A percentile compares a stretch with the other conserved stretches of the same genome.
These are phyloP conservation scores for Metschnikowia proteae DNA, from an alignment of 805 yeast species.

Conservation along the genomic window DNA sequence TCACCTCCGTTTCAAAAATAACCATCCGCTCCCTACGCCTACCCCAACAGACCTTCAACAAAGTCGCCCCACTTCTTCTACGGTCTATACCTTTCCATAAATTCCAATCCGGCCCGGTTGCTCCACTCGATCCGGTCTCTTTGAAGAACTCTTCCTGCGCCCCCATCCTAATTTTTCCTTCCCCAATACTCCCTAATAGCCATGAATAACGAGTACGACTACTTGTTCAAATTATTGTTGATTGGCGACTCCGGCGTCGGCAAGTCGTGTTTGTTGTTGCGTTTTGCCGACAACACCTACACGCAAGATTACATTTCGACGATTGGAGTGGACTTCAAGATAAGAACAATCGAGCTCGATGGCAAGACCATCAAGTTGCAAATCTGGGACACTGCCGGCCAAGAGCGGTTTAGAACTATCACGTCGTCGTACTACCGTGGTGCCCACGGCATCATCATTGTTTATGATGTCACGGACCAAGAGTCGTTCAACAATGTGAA, in stretches of 20 bases:
- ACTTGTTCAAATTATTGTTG: slow-evolving; percentile 86
- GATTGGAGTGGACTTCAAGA: slow-evolving; percentile 94
- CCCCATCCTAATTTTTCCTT: not conserved
- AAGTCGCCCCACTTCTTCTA: not conserved
- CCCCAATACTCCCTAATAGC: slow-evolving; percentile 1
- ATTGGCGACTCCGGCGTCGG: slow-evolving; percentile 99
- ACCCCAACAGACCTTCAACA: not conserved
- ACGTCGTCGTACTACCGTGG: slow-evolving; percentile 98
- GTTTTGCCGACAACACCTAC: slow-evolving; percentile 97
- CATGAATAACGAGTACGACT: slow-evolving; percentile 96
- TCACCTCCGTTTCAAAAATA: slow-evolving; percentile 5
- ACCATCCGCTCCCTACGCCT: slow-evolving; percentile 3
- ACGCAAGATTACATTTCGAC: slow-evolving; percentile 96
- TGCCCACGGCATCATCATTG: slow-evolving; percentile 97
- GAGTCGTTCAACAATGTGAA: slow-evolving; percentile 94
- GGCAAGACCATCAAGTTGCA: slow-evolving; percentile 97
- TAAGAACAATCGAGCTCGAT: slow-evolving; percentile 86
- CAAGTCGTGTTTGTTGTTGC: slow-evolving; percentile 86
- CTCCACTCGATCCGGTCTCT: no score
- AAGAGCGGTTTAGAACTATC: slow-evolving; percentile 96
- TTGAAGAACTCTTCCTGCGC: not conserved
- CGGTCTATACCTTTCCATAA: not conserved
- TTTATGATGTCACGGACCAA: slow-evolving; percentile 96
- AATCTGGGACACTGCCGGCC: slow-evolving; percentile 99
- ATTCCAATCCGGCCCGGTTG: not conserved